These are phyloP conservation scores for Aspergillus ibericus DNA, from an alignment of 2,329 filamentous ascomycete species.

Conservation along the genomic window DNA sequence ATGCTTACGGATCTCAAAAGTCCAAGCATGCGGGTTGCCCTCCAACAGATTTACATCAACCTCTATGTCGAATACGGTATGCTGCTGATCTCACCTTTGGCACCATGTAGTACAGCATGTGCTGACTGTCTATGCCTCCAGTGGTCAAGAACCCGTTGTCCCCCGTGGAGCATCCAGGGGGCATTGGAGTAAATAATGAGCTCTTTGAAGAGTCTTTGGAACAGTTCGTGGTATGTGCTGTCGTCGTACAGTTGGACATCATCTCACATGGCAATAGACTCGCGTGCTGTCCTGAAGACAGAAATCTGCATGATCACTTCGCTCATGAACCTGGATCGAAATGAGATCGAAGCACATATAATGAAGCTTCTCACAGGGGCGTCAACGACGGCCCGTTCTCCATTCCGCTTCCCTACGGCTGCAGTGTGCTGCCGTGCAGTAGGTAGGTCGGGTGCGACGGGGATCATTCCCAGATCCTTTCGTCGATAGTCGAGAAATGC, in stretches of 20 bases:
- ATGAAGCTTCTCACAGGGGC: background rate
- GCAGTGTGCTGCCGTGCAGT: background rate
- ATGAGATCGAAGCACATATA: background rate
- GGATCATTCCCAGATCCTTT: background rate
- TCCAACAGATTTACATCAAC: constrained; percentile 98
- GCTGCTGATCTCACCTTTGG: constrained; percentile 6
- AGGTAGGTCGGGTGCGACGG: background rate
- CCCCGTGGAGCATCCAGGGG: constrained; percentile 61
- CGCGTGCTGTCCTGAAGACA: constrained; percentile 31
- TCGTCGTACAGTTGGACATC: constrained; percentile 14
- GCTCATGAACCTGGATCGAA: background rate
- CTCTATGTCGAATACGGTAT: constrained; percentile 92
- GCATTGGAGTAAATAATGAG: constrained; percentile 64
- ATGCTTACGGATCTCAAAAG: constrained; percentile 91
- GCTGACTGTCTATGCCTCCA: constrained; percentile 21
- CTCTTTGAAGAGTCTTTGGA: constrained; percentile 61
- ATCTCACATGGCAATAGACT: constrained; percentile 30
- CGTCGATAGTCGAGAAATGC: background rate
- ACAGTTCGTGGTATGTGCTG: constrained; percentile 49
- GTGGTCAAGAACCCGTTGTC: constrained; percentile 66
- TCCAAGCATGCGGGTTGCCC: constrained; percentile 85
- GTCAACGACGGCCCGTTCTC: background rate
- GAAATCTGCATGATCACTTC: background rate
- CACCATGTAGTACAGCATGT: background rate
- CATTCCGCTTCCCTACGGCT: background rate